These are phyloP conservation scores for Penicillium sp. DNA, from an alignment of 2,329 filamentous ascomycete genomes.

Conservation along the genomic window DNA sequence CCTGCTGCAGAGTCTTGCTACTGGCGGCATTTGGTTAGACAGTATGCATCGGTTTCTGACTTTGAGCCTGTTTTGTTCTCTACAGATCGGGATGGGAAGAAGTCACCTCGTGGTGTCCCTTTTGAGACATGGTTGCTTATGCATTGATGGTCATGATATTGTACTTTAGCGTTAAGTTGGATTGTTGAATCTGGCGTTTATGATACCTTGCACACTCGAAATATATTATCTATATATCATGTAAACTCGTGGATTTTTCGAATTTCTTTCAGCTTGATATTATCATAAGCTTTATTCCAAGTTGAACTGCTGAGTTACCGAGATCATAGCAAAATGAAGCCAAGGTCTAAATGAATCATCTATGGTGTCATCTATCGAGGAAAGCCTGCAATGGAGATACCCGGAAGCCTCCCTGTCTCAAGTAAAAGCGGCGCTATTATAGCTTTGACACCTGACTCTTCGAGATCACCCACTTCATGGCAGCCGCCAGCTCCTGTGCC, in stretches of 20 bases:
- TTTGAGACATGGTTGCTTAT: constrained; percentile 45
- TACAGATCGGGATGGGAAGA: constrained; percentile 28
- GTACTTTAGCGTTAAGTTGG: neutral
- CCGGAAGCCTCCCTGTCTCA: too few species aligned
- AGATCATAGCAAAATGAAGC: too few species aligned
- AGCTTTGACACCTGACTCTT: too few species aligned
- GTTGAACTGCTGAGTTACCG: too few species aligned
- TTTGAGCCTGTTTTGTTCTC: constrained; percentile 42
- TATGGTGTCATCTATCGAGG: too few species aligned
- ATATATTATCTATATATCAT: neutral
- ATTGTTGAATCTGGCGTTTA: constrained; percentile 5
- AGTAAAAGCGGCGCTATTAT: too few species aligned
- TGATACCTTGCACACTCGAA: neutral
- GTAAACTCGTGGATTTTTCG: neutral
- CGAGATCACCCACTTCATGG: too few species aligned
- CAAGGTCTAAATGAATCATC: too few species aligned
- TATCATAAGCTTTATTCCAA: too few species aligned
- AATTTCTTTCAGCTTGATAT: neutral
- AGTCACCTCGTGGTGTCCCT: constrained; percentile 34
- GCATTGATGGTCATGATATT: constrained; percentile 8
- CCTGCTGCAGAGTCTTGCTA: constrained; percentile 58
- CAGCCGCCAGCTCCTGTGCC: too few species aligned
- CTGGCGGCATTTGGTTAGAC: constrained; percentile 51
- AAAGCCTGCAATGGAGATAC: too few species aligned
- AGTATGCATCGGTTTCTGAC: constrained; percentile 40